phyloP scores from a whole-genome alignment of 345 rosid genomes.

The Acer saccharum region DNA sequence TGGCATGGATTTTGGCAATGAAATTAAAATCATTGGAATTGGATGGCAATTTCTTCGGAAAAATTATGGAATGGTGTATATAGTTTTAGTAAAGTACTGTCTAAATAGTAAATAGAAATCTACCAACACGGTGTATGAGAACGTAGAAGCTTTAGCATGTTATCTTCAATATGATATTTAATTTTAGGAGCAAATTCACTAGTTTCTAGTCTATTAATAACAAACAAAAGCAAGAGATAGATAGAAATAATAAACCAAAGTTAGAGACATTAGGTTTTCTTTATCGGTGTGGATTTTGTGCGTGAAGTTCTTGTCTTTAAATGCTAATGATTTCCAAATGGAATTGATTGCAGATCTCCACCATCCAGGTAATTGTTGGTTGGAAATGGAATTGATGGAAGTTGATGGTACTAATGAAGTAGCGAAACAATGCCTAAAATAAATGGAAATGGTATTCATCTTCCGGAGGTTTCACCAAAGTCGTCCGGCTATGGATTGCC shows the following conservation, averaged over 20 bases:
- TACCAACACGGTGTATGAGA: not conserved
- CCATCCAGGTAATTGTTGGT: not conserved
- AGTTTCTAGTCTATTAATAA: not conserved
- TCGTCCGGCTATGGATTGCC: slow-evolving; percentile 67
- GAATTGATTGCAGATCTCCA: slow-evolving; percentile 18
- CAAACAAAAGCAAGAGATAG: not conserved
- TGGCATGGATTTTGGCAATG: not conserved
- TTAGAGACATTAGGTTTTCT: not conserved
- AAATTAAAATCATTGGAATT: not conserved
- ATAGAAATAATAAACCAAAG: too few relatives aligned
- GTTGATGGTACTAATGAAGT: slow-evolving; percentile 33
- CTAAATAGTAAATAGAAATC: not conserved
- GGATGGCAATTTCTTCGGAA: not conserved
- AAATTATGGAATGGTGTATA: not conserved
- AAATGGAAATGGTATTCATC: slow-evolving; percentile 25
- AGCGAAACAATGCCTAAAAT: slow-evolving; percentile 15
- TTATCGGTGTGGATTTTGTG: not conserved
- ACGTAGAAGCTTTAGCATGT: not conserved
- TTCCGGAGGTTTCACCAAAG: slow-evolving; percentile 45
- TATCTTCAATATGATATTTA: not conserved
- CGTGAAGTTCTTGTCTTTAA: not conserved
- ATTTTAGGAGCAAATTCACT: not conserved
- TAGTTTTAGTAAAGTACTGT: not conserved
- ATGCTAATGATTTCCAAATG: slow-evolving; percentile 14
- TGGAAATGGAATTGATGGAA: slow-evolving; percentile 37